Percentiles rank a stretch among this genome's conserved stretches.
Conservation (phyloP, 305 asterid genomes). For the Petunia hybrid region DNA sequence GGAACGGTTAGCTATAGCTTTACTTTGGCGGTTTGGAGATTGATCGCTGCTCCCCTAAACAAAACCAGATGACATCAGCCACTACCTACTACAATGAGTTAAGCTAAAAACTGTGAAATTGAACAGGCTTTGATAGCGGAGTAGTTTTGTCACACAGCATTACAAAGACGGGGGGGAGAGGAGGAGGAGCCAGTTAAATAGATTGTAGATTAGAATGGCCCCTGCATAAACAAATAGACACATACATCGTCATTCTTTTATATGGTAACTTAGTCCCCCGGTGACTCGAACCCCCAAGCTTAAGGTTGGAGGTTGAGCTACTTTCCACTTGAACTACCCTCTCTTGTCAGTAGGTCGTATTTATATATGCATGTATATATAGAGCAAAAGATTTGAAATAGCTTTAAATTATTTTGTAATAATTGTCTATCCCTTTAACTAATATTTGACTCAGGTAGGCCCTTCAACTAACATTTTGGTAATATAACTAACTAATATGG, state of each 20-base stretch:
- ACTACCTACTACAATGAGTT: conserved; percentile 20
- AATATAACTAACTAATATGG: neutral
- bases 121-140: conserved; percentile 3
- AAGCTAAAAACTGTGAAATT: conserved; percentile 19
- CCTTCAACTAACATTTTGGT: conserved; percentile 23
- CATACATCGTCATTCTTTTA: neutral
- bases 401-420: neutral
- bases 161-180: neutral
- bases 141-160: neutral
- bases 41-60: conserved; percentile 81
- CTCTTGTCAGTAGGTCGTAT: too few species aligned
- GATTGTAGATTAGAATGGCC: neutral
- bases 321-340: too few species aligned
- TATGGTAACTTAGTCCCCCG: too few species aligned
- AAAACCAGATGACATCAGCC: conserved; percentile 44
- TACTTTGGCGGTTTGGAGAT: conserved; percentile 70
- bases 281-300: too few species aligned
- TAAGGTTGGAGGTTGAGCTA: too few species aligned
- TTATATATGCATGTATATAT: neutral
- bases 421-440: conserved; percentile 1
- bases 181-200: neutral
- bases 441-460: neutral
- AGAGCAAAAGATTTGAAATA: conserved; percentile 20
- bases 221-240: neutral
- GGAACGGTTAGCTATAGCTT: conserved; percentile 57